Percentiles rank a stretch among this genome's conserved stretches.
These are phyloP conservation scores for Phytophthora sp. DNA, from an alignment of 352 stramenopile genomes.

Conservation along the genomic window DNA sequence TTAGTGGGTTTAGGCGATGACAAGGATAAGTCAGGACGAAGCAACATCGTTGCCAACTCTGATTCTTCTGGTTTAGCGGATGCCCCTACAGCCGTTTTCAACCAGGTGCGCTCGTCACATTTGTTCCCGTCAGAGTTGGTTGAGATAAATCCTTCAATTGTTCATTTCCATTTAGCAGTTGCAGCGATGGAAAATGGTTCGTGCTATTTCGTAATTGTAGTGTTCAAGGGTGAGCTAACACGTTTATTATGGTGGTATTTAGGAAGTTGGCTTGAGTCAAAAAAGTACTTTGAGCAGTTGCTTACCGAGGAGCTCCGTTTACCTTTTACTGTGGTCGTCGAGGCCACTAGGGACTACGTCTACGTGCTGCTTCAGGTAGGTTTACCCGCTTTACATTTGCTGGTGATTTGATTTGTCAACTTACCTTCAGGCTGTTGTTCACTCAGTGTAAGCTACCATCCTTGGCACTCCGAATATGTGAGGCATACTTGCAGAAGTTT, in stretches of 20 bases:
- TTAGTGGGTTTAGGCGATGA: slow-evolving; percentile 11
- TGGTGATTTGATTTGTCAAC: neutral
- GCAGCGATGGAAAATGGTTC: slow-evolving; percentile 56
- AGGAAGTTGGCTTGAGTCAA: slow-evolving; percentile 48
- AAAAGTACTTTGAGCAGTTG: slow-evolving; percentile 47
- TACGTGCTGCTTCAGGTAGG: slow-evolving; percentile 73
- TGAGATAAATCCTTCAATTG: slow-evolving; percentile 19
- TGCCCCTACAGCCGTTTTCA: slow-evolving; percentile 21
- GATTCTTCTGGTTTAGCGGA: neutral
- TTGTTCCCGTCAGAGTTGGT: slow-evolving; percentile 29
- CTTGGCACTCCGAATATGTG: slow-evolving; percentile 52
- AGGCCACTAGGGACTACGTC: slow-evolving; percentile 47
- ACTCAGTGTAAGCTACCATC: slow-evolving; percentile 55
- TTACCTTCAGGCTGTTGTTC: neutral
- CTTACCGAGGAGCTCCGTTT: slow-evolving; percentile 4
- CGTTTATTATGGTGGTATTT: neutral
- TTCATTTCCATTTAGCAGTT: slow-evolving; percentile 41
- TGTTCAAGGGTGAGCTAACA: slow-evolving; percentile 1
- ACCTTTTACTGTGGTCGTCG: neutral
- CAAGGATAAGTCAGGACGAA: neutral
- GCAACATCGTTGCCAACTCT: neutral
- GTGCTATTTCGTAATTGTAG: neutral
- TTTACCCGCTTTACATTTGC: too few relatives aligned
- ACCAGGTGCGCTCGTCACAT: slow-evolving; percentile 1
- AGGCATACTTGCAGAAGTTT: slow-evolving; percentile 30